Evolutionary conservation across 371 early-diverging fungal species (phyloP).

Genomic region (Syncephalastrum monosporum): DNA sequence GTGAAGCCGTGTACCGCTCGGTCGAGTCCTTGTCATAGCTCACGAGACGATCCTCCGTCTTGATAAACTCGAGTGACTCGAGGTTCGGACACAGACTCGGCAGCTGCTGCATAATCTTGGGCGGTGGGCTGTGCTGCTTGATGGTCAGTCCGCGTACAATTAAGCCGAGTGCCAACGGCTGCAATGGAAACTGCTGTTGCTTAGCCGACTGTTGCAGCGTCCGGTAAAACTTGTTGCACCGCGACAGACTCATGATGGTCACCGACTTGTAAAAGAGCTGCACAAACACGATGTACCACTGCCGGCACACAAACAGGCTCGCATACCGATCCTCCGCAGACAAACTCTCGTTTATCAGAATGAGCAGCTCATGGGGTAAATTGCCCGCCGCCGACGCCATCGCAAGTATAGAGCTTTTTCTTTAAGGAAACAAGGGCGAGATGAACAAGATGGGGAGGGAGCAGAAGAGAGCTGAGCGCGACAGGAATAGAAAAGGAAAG

Average conservation of each 20-base stretch:
- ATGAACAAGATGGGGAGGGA: too few relatives aligned
- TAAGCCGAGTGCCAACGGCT: neutral
- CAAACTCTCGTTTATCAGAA: neutral
- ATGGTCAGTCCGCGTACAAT: neutral
- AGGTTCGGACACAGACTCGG: constrained; percentile 1
- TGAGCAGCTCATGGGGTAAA: constrained; percentile 4
- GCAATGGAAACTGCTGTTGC: neutral
- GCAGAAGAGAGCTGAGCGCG: too few relatives aligned
- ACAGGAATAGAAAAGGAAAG: too few relatives aligned
- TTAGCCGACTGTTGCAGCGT: neutral
- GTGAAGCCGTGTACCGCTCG: neutral
- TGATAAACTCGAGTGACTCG: neutral
- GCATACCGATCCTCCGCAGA: neutral
- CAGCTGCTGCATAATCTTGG: constrained; percentile 2
- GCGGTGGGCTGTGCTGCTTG: constrained; percentile 6
- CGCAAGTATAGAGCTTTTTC: too few relatives aligned
- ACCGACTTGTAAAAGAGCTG: constrained; percentile 1
- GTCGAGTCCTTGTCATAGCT: constrained; percentile 1
- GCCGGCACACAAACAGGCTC: too few relatives aligned
- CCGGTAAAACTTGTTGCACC: constrained; percentile 2
- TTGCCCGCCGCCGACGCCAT: constrained; percentile 6
- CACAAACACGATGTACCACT: too few relatives aligned
- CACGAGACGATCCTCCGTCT: constrained; percentile 5
- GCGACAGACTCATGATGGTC: neutral
- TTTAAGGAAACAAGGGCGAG: too few relatives aligned